Evolutionary conservation across 495 filamentous ascomycete genomes (phyloP).

Genomic region (Penicillium canescens): DNA sequence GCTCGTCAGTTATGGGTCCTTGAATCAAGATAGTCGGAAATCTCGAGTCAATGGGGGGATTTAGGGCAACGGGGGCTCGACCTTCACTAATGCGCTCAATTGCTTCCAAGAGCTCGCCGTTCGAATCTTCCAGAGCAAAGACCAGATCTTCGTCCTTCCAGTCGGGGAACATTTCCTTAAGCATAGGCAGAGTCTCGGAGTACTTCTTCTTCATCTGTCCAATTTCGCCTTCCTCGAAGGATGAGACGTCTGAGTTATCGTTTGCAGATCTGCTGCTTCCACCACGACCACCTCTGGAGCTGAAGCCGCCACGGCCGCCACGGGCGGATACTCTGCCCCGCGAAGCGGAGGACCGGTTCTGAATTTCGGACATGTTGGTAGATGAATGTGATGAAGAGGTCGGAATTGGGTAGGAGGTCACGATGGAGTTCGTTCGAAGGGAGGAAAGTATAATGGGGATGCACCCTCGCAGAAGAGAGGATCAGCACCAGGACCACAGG

Average conservation of each 20-base stretch:
- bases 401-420: conserved; percentile 34
- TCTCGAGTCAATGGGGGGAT: conserved; percentile 6
- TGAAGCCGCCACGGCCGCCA: conserved; percentile 81
- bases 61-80: conserved; percentile 38
- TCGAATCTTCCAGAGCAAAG: conserved; percentile 86
- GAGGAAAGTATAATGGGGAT: conserved; percentile 26
- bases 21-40: background rate
- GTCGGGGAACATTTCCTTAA: conserved; percentile 89
- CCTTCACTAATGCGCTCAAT: conserved; percentile 91
- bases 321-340: conserved; percentile 81
- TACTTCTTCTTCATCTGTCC: conserved; percentile 90
- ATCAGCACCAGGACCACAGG: conserved; percentile 38
- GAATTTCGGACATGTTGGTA: conserved; percentile 84
- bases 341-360: conserved; percentile 71
- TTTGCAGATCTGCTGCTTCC: conserved; percentile 69
- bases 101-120: conserved; percentile 81
- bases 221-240: conserved; percentile 83
- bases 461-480: conserved; percentile 44
- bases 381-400: conserved; percentile 36
- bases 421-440: conserved; percentile 34
- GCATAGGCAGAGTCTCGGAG: conserved; percentile 64
- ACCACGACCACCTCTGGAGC: conserved; percentile 68
- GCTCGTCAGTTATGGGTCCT: conserved; percentile 22
- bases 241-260: conserved; percentile 53
- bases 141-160: conserved; percentile 93